phyloP scores from a whole-genome alignment of 805 yeast genomes.

The Clavispora phyllophila region DNA sequence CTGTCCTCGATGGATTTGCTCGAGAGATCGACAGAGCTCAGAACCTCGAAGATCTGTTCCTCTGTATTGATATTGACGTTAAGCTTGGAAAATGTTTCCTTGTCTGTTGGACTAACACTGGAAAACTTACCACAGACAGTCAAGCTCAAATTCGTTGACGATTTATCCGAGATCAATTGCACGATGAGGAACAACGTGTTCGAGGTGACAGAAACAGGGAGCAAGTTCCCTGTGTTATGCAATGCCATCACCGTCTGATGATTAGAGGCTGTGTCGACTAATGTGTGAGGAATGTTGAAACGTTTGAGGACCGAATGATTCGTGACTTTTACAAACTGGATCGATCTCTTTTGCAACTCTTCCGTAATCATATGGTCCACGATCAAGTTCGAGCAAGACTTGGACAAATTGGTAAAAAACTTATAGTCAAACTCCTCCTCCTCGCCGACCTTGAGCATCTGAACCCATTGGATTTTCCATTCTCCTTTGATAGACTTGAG shows the following conservation, averaged over 20 bases:
- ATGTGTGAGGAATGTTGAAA: neutral
- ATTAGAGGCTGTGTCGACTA: neutral
- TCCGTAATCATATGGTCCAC: constrained; percentile 50
- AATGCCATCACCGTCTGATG: constrained; percentile 12
- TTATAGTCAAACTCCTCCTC: constrained; percentile 20
- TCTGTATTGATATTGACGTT: constrained; percentile 19
- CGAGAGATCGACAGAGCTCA: constrained; percentile 24
- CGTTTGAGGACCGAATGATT: neutral
- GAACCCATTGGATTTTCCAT: constrained; percentile 53
- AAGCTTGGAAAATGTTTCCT: constrained; percentile 16
- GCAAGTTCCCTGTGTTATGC: constrained; percentile 20
- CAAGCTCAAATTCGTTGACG: constrained; percentile 22
- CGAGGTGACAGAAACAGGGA: constrained; percentile 31
- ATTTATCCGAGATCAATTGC: constrained; percentile 16
- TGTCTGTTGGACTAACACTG: constrained; percentile 8
- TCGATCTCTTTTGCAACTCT: constrained; percentile 39
- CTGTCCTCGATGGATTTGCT: constrained; percentile 17
- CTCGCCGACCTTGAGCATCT: constrained; percentile 19
- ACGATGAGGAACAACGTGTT: constrained; percentile 30
- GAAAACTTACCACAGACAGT: constrained; percentile 21
- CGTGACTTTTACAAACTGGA: constrained; percentile 24
- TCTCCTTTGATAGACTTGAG: constrained; percentile 46
- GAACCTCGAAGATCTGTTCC: constrained; percentile 23
- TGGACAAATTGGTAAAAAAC: constrained; percentile 37
- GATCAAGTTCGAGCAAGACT: constrained; percentile 42